phyloP scores from a whole-genome alignment of 148 eudicot species.

The Rheum nobile region DNA sequence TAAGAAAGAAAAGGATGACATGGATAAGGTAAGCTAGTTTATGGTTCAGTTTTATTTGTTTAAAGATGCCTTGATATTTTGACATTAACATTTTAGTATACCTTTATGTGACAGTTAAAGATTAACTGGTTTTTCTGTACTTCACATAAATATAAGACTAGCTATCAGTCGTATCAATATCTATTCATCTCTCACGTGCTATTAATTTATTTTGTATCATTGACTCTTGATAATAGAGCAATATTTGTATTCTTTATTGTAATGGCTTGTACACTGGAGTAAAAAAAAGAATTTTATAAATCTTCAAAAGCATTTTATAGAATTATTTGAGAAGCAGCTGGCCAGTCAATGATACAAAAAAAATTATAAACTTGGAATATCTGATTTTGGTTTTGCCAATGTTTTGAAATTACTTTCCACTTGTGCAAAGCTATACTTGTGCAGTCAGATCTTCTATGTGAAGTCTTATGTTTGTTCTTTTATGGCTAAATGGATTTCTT shows the following conservation, averaged over 20 bases:
- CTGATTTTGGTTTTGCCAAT: no score
- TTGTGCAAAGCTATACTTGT: no score
- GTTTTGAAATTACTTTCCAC: no score
- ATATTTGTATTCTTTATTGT: neutral
- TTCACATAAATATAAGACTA: neutral
- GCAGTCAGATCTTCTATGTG: no score
- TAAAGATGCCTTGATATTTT: neutral
- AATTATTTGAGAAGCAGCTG: neutral
- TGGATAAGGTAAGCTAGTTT: constrained; percentile 34
- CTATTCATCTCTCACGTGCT: neutral
- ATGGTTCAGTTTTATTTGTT: neutral
- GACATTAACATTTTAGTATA: neutral
- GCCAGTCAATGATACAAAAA: no score
- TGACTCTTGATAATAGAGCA: neutral
- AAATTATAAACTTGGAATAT: no score
- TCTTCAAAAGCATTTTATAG: neutral
- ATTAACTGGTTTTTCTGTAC: neutral
- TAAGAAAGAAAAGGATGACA: constrained; percentile 41
- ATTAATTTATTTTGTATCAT: neutral
- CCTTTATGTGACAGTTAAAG: neutral
- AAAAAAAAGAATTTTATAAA: neutral
- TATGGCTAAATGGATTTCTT: no score
- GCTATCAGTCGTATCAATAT: neutral
- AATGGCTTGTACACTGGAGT: neutral
- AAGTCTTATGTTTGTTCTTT: no score